A percentile compares a stretch with the other conserved stretches of the same genome.
These are phyloP conservation scores for Sporisorium scitamineum DNA, from an alignment of 1,284 basidiomycete species.

Conservation along the genomic window DNA sequence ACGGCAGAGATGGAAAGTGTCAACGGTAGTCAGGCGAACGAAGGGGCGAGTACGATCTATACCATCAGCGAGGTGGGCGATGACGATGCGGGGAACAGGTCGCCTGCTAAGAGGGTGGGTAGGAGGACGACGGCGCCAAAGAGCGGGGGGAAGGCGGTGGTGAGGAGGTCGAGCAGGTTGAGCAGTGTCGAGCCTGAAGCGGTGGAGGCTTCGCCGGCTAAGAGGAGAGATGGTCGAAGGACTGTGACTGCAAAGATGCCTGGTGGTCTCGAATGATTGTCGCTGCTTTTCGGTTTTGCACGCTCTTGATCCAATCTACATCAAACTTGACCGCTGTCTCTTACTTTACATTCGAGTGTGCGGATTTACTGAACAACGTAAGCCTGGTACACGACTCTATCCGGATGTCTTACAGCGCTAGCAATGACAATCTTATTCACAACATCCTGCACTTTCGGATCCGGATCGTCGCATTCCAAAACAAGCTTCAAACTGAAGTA, in stretches of 20 bases:
- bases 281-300: not conserved
- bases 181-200: constrained; percentile 35
- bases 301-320: not conserved
- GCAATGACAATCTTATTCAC: constrained; percentile 45
- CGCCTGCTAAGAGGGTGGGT: constrained; percentile 8
- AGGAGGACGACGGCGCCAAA: not conserved
- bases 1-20: constrained; percentile 46
- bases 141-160: not conserved
- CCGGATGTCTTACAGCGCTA: constrained; percentile 25
- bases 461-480: constrained; percentile 34
- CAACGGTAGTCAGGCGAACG: constrained; percentile 13
- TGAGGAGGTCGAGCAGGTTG: constrained; percentile 39
- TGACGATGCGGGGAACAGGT: constrained; percentile 5
- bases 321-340: no score
- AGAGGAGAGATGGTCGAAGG: constrained; percentile 11
- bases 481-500: constrained; percentile 39
- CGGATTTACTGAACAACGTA: constrained; percentile 30
- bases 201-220: constrained; percentile 19
- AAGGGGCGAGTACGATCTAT: constrained; percentile 42
- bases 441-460: constrained; percentile 28
- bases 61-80: constrained; percentile 47
- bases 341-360: not conserved
- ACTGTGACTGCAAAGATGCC: constrained; percentile 30
- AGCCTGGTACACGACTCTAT: constrained; percentile 33
- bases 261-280: constrained; percentile 30